Base-by-base conservation (phyloP, 176 grass and related monocot species). In the Avena eriantha region DNA sequence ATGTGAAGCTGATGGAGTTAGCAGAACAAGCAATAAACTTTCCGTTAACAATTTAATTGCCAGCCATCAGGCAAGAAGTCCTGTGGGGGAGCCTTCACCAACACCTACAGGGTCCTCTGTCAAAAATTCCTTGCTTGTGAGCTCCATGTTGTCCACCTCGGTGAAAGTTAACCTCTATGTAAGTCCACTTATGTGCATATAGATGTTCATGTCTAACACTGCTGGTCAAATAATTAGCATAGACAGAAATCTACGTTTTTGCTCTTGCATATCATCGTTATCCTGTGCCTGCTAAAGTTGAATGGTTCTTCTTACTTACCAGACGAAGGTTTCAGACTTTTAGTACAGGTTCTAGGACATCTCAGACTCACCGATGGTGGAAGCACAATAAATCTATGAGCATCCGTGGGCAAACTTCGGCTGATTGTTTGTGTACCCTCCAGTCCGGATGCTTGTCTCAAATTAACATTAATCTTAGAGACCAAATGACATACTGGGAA, bases 91-190 rank as follows among this genome's bases (percentile, higher is more conserved):
- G 39, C 84, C 91, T 84, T 87, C 92, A 81, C 58, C 87, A 23
- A 77, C 79, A 70, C 60, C 87, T 2, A 73, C 73, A 70, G 83
- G 84, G 73, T 26, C 53, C 78, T 55, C 5, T 77, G 36, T 90
- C 89, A 21, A 93, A 93, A 85, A 81, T 83, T 10, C 86, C 91
- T 15, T 83, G 81, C 75, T 89, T 93, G 85, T 95, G 90, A 79
- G 66, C 55, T 34, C 81, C 58, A 24, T 64, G 73, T 33, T 83
- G 69, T 12, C 69, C 76, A 61, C 46, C 26, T 76, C 1, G 19
- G 17, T 83, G 34, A 71, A 82, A 88, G 82, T 59, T 65, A 84
- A 85, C 74, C 10, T 21, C 63, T 59, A 31, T 81, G 85, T 68
- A 88, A 85, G 86, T 91, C 66, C 19, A 31, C 43, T 73, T 80